These are phyloP conservation scores for Nakazawaea sp. DNA, from an alignment of 805 yeast species.

Conservation along the genomic window DNA sequence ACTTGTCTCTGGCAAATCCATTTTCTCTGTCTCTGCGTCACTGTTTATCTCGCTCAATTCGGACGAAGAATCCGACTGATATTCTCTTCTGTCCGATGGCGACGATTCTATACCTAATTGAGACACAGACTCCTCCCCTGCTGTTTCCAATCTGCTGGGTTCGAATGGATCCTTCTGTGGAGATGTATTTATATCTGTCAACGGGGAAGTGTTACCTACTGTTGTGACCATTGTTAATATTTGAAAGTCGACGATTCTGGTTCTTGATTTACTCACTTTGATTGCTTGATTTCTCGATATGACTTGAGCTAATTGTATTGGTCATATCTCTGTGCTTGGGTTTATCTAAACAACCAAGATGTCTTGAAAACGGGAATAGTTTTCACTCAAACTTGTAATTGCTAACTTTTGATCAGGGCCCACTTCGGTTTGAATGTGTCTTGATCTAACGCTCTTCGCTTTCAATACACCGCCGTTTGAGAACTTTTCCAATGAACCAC, in stretches of 20 bases:
- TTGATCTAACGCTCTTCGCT: too few species aligned
- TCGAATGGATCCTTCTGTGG: slow-evolving; percentile 21
- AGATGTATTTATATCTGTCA: slow-evolving; percentile 33
- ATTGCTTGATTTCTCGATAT: neutral
- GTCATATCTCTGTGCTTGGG: slow-evolving; percentile 8
- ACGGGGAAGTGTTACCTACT: slow-evolving; percentile 21
- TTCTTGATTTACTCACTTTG: slow-evolving; percentile 1
- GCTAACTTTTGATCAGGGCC: too few species aligned
- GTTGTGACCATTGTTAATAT: neutral
- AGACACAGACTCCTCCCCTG: neutral
- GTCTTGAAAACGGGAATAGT: too few species aligned
- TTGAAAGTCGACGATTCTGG: neutral
- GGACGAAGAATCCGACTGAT: slow-evolving; percentile 24
- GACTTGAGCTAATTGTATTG: neutral
- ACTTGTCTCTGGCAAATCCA: slow-evolving; percentile 60
- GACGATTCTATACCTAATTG: slow-evolving; percentile 1
- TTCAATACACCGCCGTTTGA: too few species aligned
- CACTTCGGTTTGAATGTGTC: too few species aligned
- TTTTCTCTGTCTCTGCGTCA: slow-evolving; percentile 88
- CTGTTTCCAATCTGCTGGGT: neutral
- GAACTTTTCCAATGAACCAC: too few species aligned
- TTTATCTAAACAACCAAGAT: too few species aligned
- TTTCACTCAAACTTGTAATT: too few species aligned
- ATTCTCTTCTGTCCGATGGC: neutral
- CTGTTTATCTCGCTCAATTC: slow-evolving; percentile 55